phyloP scores from a whole-genome alignment of 176 grass and related monocot genomes.

The Hsuehochloa calcarea region DNA sequence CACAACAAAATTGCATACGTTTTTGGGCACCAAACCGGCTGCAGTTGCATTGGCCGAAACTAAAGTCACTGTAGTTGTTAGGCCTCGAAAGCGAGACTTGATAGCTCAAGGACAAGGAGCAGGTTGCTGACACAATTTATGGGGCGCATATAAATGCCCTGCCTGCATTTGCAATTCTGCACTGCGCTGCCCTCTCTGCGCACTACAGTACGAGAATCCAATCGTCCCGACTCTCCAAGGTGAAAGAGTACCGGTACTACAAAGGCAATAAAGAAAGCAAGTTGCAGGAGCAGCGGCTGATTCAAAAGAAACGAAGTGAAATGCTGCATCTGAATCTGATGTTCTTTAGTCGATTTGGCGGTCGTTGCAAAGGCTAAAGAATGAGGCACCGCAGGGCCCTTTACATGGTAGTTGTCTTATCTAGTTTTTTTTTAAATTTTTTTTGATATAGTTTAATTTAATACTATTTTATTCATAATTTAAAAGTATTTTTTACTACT shows the following conservation, averaged over 20 bases:
- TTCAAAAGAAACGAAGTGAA: neutral
- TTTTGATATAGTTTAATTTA: no score
- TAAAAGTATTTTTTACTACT: no score
- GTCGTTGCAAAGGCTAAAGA: neutral
- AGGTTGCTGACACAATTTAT: conserved; percentile 12
- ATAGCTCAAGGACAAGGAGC: neutral
- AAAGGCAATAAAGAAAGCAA: neutral
- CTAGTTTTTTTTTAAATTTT: no score
- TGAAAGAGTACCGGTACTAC: neutral
- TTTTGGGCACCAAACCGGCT: neutral
- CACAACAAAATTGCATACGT: neutral
- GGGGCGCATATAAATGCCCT: neutral
- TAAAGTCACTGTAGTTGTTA: neutral
- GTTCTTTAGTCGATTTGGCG: neutral
- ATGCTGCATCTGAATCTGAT: neutral
- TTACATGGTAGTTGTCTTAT: no score
- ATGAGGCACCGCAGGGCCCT: neutral
- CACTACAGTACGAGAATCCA: neutral
- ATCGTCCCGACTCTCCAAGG: neutral
- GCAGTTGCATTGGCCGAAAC: neutral
- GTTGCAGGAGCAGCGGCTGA: neutral
- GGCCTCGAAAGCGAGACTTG: neutral
- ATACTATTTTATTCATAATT: no score
- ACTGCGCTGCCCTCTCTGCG: neutral
- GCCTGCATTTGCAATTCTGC: neutral